Conservation (phyloP, 257 asterid species). For the Nicotiana otophora region DNA sequence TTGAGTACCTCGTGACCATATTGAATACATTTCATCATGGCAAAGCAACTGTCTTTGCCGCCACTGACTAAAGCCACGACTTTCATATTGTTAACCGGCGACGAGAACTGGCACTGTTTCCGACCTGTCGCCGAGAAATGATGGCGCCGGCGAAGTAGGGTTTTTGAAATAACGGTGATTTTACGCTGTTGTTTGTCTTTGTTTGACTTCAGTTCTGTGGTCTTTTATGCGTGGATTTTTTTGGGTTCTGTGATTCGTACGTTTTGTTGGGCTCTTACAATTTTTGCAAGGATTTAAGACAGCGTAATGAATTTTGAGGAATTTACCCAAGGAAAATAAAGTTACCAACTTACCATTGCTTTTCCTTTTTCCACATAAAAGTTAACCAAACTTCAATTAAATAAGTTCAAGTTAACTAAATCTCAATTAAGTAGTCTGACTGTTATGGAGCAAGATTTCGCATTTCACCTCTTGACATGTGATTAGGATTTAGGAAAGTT, state of each 20-base stretch:
- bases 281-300: too few relatives aligned
- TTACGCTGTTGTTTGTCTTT: background rate
- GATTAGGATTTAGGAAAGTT: too few relatives aligned
- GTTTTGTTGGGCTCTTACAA: too few relatives aligned
- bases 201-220: background rate
- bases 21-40: conserved; percentile 88
- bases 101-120: background rate
- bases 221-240: background rate
- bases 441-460: too few relatives aligned
- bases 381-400: background rate
- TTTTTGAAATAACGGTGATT: background rate
- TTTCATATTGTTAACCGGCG: conserved; percentile 43
- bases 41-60: conserved; percentile 95
- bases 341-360: too few relatives aligned
- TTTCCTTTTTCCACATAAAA: background rate
- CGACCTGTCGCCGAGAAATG: background rate
- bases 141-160: conserved; percentile 10
- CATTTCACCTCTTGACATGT: too few relatives aligned
- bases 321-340: too few relatives aligned
- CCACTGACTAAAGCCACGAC: conserved; percentile 96
- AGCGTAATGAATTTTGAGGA: too few relatives aligned
- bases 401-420: too few relatives aligned
- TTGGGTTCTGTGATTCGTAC: background rate
- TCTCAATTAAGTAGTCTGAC: background rate
- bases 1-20: conserved; percentile 76